These are phyloP conservation scores for Tylopilus felleus DNA, from an alignment of 768 basidiomycete genomes.

Conservation along the genomic window DNA sequence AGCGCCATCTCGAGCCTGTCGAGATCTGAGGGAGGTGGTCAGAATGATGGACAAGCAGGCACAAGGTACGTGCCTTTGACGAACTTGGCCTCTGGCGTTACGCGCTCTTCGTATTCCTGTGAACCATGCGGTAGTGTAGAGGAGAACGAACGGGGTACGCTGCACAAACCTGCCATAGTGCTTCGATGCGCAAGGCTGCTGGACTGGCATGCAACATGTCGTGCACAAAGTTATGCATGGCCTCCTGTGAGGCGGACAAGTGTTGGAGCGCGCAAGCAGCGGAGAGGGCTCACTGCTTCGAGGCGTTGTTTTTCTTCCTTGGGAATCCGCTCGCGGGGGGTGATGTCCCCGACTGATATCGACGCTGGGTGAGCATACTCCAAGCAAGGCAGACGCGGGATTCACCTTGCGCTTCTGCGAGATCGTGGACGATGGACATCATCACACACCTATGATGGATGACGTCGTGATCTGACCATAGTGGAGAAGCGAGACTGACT, in stretches of 20 bases:
- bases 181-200: slow-evolving; percentile 62
- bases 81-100: slow-evolving; percentile 73
- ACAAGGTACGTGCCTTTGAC: slow-evolving; percentile 64
- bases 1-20: slow-evolving; percentile 87
- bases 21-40: slow-evolving; percentile 48
- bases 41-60: neutral
- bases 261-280: neutral
- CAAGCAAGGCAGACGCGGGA: neutral
- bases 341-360: slow-evolving; percentile 83
- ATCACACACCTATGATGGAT: slow-evolving; percentile 57
- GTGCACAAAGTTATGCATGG: slow-evolving; percentile 86
- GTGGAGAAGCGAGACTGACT: slow-evolving; percentile 41
- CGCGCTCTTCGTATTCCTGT: slow-evolving; percentile 81
- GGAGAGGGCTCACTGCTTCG: slow-evolving; percentile 52
- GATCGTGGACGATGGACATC: slow-evolving; percentile 91
- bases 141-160: too few relatives aligned
- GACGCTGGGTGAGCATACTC: neutral
- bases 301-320: slow-evolving; percentile 75
- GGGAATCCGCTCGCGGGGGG: slow-evolving; percentile 82
- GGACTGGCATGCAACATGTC: slow-evolving; percentile 83
- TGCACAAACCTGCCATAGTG: slow-evolving; percentile 58
- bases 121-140: neutral
- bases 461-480: neutral
- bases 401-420: slow-evolving; percentile 90
- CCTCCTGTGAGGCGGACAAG: slow-evolving; percentile 50